Evolutionary conservation across 2,329 filamentous ascomycete species (phyloP), one percentile per base, ranked within the genome.

Genomic region (Scorias spongiosa): DNA sequence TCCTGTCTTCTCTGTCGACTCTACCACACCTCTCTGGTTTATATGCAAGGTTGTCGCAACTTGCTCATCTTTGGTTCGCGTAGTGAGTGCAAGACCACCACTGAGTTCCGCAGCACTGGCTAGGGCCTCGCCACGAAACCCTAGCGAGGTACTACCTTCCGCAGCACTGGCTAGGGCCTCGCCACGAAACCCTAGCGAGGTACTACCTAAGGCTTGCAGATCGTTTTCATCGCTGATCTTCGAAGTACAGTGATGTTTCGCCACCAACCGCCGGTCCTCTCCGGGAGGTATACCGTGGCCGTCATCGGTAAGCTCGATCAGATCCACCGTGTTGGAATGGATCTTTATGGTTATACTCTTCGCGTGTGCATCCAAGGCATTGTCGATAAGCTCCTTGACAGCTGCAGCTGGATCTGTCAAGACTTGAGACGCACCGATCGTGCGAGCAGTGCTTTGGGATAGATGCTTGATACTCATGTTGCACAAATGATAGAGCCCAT

Each of bases 371-470:
- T 89, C 83, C 15, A 88, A 70, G 38, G 81, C 71, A 59, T 89
- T 88, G 52, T 88, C 84, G 29, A 88, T 61, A 3, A 88, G 74
- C 60, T 88, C 84, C 56, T 88, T 88, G 52, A 86, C 72, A 2
- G 84, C 63, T 10, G 74, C 71, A 10, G 68, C 63, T 0, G 82
- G 71, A 7, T 75, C 74, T 5, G 71, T 67, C 41, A 87, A 69
- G 39, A 71, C 68, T 51, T 78, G 68, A 2, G 74, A 68, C 7
- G 81, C 76, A 30, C 76, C 72, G 6, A 88, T 66, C 10, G 75
- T 69, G 40, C 71, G 70, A 17, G 71, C 64, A 11, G 65, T 65
- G 4, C 58, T 53, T 37, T 60, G 55, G 28, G 66, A 61, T 11
- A 70, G 62, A 44, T 62, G 61, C 40, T 62, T 54, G 46, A 71